Evolutionary conservation across 169 alveolate genomes (phyloP), one percentile per base, ranked within the genome.

Genomic region (Eimeria mitis): DNA sequence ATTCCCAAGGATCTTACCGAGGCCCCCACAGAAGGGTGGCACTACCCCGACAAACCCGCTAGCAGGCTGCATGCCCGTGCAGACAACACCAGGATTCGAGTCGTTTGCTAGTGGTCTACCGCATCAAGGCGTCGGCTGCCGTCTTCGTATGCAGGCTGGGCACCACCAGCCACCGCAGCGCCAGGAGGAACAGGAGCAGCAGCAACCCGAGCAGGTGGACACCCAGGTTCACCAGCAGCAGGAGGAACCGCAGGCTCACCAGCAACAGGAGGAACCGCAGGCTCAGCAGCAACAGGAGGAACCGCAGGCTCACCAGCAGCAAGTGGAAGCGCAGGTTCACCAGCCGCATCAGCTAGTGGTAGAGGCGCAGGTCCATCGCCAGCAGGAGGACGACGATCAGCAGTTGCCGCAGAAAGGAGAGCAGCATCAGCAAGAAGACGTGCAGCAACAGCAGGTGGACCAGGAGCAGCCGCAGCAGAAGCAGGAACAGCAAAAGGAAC

Each of bases 31-130:
- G 8, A 81, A 1, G 16, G 52, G 49, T 9, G 70, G 65, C 47
- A 49, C 73, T 23, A 49, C 47, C 52, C 68, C 47, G 2, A 34
- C 49, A 31, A 14, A 49, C 37, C 89, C 47, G 19, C 54, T 34
- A 11, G 28, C 49, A 7, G 89, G 89, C 14, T 81, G 89, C 71
- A 81, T 81, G 89, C 89, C 89, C 49, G 44, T 49, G n/a, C 89
- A 81, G 70, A 34, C 52, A 19, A 81, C 89, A 16, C 49, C 31
- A 54, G 89, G 89, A 21, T 31, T 52, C 3, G 89, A 81, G 89
- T 49, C 47, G 34, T 81, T 28, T 34, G 68, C 68, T n/a, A 23
- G 16, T 11, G 49, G 28, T 5, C 89, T 81, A 16, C 89, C 89
- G 1, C 8, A 47, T 2, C 49, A 23, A 19, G 89, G 89, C 6